A percentile compares a stretch with the other conserved stretches of the same genome.
Evolutionary conservation across 2,329 filamentous ascomycete species (phyloP).

Genomic region (Xylaria arbuscula): DNA sequence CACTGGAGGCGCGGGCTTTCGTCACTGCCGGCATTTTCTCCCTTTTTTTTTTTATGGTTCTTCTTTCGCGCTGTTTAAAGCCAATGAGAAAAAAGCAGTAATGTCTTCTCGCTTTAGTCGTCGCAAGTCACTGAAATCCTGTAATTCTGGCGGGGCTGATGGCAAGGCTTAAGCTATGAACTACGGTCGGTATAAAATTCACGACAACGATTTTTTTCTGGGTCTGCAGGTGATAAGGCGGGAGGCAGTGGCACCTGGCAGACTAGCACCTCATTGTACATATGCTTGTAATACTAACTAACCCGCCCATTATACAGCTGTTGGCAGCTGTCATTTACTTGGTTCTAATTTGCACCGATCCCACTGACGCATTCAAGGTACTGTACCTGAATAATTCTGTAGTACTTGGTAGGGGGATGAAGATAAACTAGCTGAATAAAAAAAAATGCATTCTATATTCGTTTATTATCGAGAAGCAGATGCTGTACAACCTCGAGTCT

Average conservation of each 20-base stretch:
- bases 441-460: background rate
- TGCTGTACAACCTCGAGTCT: background rate
- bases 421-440: background rate
- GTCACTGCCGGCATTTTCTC: constrained; percentile 45
- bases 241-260: background rate
- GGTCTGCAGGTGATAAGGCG: constrained; percentile 11
- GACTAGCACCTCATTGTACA: background rate
- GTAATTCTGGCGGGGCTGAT: constrained; percentile 34
- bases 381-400: no score
- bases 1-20: constrained; percentile 34
- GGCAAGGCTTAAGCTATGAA: constrained; percentile 17
- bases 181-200: constrained; percentile 35
- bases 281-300: background rate
- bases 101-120: background rate
- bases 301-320: constrained; percentile 13
- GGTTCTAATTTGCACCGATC: background rate
- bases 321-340: constrained; percentile 5
- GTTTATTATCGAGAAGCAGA: background rate
- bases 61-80: background rate
- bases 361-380: background rate
- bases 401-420: background rate
- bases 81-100: background rate
- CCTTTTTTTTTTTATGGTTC: background rate
- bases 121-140: constrained; percentile 19
- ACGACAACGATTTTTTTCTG: constrained; percentile 28